Conservation (phyloP, 1,284 basidiomycete genomes). For the Trichosporon asahii region DNA sequence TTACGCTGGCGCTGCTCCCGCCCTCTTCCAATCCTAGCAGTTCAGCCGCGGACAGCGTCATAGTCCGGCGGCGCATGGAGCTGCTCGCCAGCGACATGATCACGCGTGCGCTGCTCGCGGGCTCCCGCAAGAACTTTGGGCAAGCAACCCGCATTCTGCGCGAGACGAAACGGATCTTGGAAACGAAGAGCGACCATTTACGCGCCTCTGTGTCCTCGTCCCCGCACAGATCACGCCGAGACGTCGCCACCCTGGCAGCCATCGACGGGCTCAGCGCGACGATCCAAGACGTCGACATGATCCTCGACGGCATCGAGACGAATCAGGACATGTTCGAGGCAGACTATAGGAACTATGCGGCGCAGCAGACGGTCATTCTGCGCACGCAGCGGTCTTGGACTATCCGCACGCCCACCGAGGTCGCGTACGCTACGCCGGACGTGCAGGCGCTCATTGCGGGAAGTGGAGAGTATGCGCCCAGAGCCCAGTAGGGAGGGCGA, state of each 20-base stretch:
- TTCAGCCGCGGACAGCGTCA: conserved; percentile 70
- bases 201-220: conserved; percentile 53
- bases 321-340: conserved; percentile 84
- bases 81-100: conserved; percentile 91
- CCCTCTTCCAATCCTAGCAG: conserved; percentile 54
- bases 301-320: conserved; percentile 81
- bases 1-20: conserved; percentile 81
- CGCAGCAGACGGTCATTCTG: conserved; percentile 91
- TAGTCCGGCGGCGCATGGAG: conserved; percentile 89
- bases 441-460: conserved; percentile 37
- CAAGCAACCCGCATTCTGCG: conserved; percentile 81
- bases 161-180: conserved; percentile 82
- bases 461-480: conserved; percentile 29
- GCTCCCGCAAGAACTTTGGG: conserved; percentile 76
- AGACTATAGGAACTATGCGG: conserved; percentile 85
- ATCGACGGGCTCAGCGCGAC: conserved; percentile 76
- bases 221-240: conserved; percentile 64
- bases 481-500: not conserved
- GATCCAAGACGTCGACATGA: conserved; percentile 73
- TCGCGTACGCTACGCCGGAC: conserved; percentile 70
- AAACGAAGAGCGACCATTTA: conserved; percentile 69
- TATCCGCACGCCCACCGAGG: conserved; percentile 76
- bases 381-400: conserved; percentile 91
- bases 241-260: conserved; percentile 64
- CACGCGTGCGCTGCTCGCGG: conserved; percentile 81